Percentiles rank a stretch among this genome's conserved stretches.
Evolutionary conservation across 768 basidiomycete species (phyloP).

Genomic region (Coprinopsis sp.): DNA sequence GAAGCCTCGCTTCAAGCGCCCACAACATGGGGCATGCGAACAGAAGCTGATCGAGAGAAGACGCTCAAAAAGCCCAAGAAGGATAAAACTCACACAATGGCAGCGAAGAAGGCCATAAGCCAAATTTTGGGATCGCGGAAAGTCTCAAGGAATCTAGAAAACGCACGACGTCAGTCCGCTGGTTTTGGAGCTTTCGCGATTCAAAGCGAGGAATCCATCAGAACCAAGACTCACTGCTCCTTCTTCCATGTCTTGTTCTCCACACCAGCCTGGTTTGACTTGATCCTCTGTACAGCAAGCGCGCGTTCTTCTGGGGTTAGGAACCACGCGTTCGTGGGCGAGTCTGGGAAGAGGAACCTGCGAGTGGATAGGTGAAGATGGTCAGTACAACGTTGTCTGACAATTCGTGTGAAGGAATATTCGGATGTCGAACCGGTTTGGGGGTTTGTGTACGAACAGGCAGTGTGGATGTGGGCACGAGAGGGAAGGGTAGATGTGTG

Average conservation of each 20-base stretch:
- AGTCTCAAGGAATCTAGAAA: constrained; percentile 58
- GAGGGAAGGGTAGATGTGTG: no score
- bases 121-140: constrained; percentile 70
- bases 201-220: background rate
- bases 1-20: no score
- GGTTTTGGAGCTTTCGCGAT: background rate
- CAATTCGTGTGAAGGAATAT: no score
- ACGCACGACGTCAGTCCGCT: background rate
- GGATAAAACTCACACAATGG: constrained; percentile 51
- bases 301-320: constrained; percentile 59
- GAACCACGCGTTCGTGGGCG: constrained; percentile 73
- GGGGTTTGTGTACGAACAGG: no score
- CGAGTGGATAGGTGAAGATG: background rate
- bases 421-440: no score
- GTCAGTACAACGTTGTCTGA: no score
- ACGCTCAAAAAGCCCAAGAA: no score
- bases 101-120: constrained; percentile 65
- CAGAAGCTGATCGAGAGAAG: no score
- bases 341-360: constrained; percentile 71
- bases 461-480: no score
- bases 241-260: constrained; percentile 81
- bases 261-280: constrained; percentile 77
- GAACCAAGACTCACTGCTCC: constrained; percentile 54
- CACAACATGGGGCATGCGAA: no score
- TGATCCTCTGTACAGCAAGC: constrained; percentile 60